Evolutionary conservation across 2,329 filamentous ascomycete species (phyloP).

Genomic region (Talaromyces atroroseus): DNA sequence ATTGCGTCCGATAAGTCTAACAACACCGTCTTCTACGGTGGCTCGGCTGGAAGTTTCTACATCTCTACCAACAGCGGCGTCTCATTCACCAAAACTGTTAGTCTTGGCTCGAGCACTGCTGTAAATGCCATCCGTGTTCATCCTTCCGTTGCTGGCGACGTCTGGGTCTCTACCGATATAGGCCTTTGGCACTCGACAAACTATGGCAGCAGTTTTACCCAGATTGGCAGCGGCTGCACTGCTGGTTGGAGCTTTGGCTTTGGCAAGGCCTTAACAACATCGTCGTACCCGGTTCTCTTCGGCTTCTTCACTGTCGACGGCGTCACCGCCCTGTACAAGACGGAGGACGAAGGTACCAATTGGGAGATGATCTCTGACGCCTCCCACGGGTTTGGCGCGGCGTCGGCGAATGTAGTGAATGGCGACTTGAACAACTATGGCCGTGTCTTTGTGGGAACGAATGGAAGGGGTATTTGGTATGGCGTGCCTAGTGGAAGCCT

Average conservation of each 20-base stretch:
- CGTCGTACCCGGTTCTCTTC: conserved; percentile 21
- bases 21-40: conserved; percentile 50
- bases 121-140: conserved; percentile 19
- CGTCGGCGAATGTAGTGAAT: conserved; percentile 22
- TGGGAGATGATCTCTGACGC: conserved; percentile 26
- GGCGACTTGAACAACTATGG: conserved; percentile 25
- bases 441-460: conserved; percentile 29
- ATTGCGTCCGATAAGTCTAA: conserved; percentile 53
- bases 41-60: conserved; percentile 45
- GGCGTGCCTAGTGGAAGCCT: conserved; percentile 19
- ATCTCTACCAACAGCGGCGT: conserved; percentile 46
- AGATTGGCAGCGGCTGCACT: conserved; percentile 21
- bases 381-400: conserved; percentile 22
- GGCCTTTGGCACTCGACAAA: conserved; percentile 53
- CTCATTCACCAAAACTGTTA: conserved; percentile 41
- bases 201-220: conserved; percentile 46
- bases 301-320: conserved; percentile 24
- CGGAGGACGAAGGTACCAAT: conserved; percentile 22
- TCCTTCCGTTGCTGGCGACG: conserved; percentile 19
- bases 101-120: conserved; percentile 29
- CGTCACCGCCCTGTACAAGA: conserved; percentile 21
- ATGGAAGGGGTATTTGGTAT: conserved; percentile 31
- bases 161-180: conserved; percentile 37
- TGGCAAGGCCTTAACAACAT: conserved; percentile 17
- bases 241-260: conserved; percentile 21